A percentile compares a stretch with the other conserved stretches of the same genome.
Evolutionary conservation across 2,329 filamentous ascomycete genomes (phyloP).

Genomic region (Penicillium vulpinum): DNA sequence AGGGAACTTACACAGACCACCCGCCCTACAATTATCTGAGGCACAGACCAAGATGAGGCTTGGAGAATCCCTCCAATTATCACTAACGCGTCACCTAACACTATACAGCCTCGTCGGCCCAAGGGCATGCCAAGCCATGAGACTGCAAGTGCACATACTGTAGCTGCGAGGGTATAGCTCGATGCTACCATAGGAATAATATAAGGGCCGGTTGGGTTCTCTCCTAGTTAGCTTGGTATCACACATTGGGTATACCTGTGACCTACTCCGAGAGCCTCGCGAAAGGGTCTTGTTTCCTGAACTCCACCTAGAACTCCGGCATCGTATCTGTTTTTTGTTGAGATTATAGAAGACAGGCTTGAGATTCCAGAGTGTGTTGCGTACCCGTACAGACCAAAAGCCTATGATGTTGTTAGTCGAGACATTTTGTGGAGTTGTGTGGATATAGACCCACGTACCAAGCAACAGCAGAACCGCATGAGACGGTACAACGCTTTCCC

Average conservation of each 20-base stretch:
- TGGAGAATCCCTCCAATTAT: slow-evolving; percentile 21
- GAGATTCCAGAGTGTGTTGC: background rate
- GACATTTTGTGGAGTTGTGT: background rate
- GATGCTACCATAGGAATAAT: slow-evolving; percentile 20
- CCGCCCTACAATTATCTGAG: background rate
- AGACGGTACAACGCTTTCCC: background rate
- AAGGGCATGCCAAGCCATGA: slow-evolving; percentile 26
- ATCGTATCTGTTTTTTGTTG: background rate
- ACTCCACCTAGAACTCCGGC: background rate
- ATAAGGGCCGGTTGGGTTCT: slow-evolving; percentile 10
- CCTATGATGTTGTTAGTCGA: background rate
- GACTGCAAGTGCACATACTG: slow-evolving; percentile 18
- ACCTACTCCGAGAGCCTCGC: background rate
- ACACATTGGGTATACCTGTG: background rate
- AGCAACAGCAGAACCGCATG: background rate
- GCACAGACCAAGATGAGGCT: background rate
- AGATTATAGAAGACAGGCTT: background rate
- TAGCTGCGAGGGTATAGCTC: slow-evolving; percentile 16
- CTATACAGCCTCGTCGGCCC: slow-evolving; percentile 7
- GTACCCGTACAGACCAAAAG: background rate
- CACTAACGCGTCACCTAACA: slow-evolving; percentile 27
- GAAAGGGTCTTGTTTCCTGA: background rate
- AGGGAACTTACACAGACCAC: background rate
- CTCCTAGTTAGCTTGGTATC: background rate
- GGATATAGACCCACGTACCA: background rate